Base-by-base conservation (phyloP, 345 rosid species). In the Ricinus communis region DNA sequence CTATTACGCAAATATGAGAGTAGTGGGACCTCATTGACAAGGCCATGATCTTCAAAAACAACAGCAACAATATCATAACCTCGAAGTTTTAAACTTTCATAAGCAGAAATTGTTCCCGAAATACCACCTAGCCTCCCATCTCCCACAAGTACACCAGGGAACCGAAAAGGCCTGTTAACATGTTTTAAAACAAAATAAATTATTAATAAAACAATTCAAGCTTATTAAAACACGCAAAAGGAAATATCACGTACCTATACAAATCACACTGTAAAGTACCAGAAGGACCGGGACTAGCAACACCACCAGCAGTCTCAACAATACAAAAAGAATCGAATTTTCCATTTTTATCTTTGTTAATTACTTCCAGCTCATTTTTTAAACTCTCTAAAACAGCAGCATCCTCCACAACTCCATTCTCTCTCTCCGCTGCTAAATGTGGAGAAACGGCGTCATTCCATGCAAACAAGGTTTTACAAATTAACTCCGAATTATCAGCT, bases 41-140 rank as follows among this genome's bases (percentile, higher is more conserved):
- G 97, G 65, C 97, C 98, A 51, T 86, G 93, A 79, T 95, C 96
- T 83, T 89, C 96, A 77, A 95, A 70, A 45, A 89, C 80, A 72
- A 92, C 80, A 75, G 99, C 99, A 75, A 76, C 88, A 71, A 95
- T 77, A 47, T 90, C 99, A 76, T 88, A 93, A 63, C 97, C 98
- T 58, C 99, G 78, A 65, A 87, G 80, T 73, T 79, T 87, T 65
- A 92, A 80, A 84, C 89, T 87, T 77, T 95, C 99, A 58, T 90
- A 95, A 38, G 99, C 98, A 22, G 99, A 86, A 84, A 95, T 86
- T 8, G 98, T 95, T 60, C 87, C 97, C 0, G 99, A 95, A 77
- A 92, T 90, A 67, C 99, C 98, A 76, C 98, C 98, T 6, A 95
- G 84, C 71, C 86, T 81, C 50, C 99, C 99, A 82, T 95, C 99